phyloP scores from a whole-genome alignment of 2,329 filamentous ascomycete genomes.

The Penicillium occitanis region DNA sequence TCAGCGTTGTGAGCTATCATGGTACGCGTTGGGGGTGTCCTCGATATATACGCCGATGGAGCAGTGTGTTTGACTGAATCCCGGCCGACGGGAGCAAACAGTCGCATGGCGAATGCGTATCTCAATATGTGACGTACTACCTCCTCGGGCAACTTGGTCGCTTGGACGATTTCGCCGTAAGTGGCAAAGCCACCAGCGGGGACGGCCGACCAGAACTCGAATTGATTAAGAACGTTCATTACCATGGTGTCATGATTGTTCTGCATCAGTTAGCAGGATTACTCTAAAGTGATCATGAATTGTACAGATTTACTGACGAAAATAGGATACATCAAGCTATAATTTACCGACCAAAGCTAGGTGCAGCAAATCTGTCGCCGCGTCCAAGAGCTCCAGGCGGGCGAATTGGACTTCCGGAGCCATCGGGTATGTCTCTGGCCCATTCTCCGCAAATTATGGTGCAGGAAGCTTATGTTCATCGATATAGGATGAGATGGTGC shows the following conservation, averaged over 20 bases:
- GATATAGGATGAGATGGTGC: neutral
- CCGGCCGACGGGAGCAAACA: neutral
- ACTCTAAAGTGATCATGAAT: neutral
- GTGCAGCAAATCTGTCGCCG: slow-evolving; percentile 9
- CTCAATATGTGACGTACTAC: slow-evolving; percentile 4
- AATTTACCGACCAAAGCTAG: neutral
- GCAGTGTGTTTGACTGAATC: slow-evolving; percentile 3
- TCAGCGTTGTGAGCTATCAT: slow-evolving; percentile 4
- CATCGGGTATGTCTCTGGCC: neutral
- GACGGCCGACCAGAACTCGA: slow-evolving; percentile 8
- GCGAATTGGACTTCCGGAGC: neutral
- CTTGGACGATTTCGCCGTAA: neutral
- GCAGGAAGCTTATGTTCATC: slow-evolving; percentile 1
- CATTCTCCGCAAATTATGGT: slow-evolving; percentile 1
- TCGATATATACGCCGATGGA: neutral
- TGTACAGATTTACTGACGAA: neutral
- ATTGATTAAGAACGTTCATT: slow-evolving; percentile 8
- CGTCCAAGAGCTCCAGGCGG: neutral
- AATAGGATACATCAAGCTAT: neutral
- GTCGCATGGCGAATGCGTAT: slow-evolving; percentile 5
- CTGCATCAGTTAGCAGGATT: neutral
- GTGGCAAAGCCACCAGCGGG: neutral
- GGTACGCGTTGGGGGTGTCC: neutral
- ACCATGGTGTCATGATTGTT: slow-evolving; percentile 9
- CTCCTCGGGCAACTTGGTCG: neutral